Evolutionary conservation across 345 rosid species (phyloP).

Genomic region (Geranium brycei): DNA sequence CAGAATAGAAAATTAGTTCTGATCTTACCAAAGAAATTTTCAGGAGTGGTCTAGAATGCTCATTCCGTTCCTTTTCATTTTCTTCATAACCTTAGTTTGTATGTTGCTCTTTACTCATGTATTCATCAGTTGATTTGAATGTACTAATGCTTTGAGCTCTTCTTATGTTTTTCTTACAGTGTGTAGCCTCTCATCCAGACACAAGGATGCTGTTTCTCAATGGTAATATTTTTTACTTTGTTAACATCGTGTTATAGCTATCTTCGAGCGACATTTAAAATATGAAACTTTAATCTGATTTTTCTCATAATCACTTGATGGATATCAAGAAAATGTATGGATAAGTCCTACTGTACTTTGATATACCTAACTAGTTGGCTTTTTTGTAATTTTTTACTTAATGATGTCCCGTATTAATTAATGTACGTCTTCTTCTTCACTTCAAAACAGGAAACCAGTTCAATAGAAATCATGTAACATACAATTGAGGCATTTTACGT

Average conservation of each 20-base stretch:
- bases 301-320: neutral
- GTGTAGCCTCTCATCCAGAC: conserved; percentile 97
- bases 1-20: too few species aligned
- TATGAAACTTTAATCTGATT: neutral
- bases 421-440: neutral
- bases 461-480: neutral
- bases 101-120: neutral
- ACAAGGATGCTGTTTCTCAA: conserved; percentile 86
- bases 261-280: too few species aligned
- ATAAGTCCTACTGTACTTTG: neutral
- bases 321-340: neutral
- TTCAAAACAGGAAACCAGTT: neutral
- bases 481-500: neutral
- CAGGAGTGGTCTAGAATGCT: too few species aligned
- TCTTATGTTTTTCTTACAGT: conserved; percentile 34
- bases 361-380: neutral
- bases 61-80: too few species aligned
- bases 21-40: too few species aligned
- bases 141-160: neutral
- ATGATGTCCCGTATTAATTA: too few species aligned
- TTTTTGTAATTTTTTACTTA: too few species aligned
- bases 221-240: conserved; percentile 33
- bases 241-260: too few species aligned
- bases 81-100: neutral
- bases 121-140: neutral